phyloP scores from a whole-genome alignment of 1,139 yeast species.

The Pichia sp. region DNA sequence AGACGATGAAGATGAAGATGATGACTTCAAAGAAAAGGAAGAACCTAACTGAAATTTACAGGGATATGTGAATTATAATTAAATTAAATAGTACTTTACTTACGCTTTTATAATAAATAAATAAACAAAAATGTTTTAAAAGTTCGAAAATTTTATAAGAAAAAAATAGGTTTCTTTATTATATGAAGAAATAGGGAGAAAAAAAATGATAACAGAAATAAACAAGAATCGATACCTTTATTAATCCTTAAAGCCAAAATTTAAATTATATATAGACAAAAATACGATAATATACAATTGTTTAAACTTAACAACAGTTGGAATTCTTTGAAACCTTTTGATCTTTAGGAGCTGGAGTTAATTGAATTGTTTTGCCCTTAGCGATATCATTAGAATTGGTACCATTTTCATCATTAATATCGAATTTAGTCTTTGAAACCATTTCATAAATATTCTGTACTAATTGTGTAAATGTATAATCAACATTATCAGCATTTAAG shows the following conservation, averaged over 20 bases:
- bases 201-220: neutral
- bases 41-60: slow-evolving; percentile 10
- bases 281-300: neutral
- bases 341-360: slow-evolving; percentile 91
- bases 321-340: slow-evolving; percentile 55
- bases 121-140: too few relatives aligned
- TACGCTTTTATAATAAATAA: neutral
- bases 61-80: neutral
- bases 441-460: slow-evolving; percentile 88
- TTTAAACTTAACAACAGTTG: slow-evolving; percentile 52
- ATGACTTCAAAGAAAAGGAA: slow-evolving; percentile 24
- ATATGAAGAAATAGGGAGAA: neutral
- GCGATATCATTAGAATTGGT: slow-evolving; percentile 34
- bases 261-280: neutral
- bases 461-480: slow-evolving; percentile 86
- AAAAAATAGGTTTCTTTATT: too few relatives aligned
- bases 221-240: neutral
- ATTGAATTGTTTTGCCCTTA: slow-evolving; percentile 79
- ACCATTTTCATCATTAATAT: slow-evolving; percentile 52
- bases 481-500: slow-evolving; percentile 89
- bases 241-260: neutral
- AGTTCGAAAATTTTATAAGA: too few relatives aligned
- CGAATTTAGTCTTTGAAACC: slow-evolving; percentile 83
- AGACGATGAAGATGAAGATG: slow-evolving; percentile 40
- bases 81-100: neutral